Conservation (phyloP, 2,329 filamentous ascomycete species). For the Cladosporium sp. region DNA sequence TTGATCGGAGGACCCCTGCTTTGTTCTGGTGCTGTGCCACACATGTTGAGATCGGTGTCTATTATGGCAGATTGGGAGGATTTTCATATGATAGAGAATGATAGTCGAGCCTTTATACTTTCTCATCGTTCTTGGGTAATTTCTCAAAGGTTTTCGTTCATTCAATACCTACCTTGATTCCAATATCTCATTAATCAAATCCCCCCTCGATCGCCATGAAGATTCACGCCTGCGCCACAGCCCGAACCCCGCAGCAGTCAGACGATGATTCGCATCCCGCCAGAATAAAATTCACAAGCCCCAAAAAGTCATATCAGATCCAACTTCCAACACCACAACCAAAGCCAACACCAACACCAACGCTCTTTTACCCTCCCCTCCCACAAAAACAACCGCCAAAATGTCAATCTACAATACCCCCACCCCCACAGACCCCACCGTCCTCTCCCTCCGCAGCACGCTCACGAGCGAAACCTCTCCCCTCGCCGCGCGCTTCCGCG, state of each 20-base stretch:
- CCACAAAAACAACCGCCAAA: slow-evolving; percentile 24
- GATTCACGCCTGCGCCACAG: neutral
- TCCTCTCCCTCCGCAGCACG: slow-evolving; percentile 64
- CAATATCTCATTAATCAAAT: too few species aligned
- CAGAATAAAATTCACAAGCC: neutral
- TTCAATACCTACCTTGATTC: too few species aligned
- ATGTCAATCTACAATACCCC: slow-evolving; percentile 27
- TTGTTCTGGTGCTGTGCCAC: too few species aligned
- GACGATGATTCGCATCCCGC: neutral
- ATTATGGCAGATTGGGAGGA: too few species aligned
- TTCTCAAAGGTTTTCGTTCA: too few species aligned
- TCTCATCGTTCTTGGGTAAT: too few species aligned
- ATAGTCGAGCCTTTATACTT: too few species aligned
- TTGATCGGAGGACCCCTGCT: too few species aligned
- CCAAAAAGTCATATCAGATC: neutral
- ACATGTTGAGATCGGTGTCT: too few species aligned
- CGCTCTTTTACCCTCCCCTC: too few species aligned
- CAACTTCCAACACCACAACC: neutral
- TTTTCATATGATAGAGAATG: too few species aligned
- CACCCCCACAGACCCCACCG: slow-evolving; percentile 38
- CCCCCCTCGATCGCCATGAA: slow-evolving; percentile 54
- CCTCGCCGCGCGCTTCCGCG: slow-evolving; percentile 85
- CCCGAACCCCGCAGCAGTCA: slow-evolving; percentile 10
- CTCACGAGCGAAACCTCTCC: slow-evolving; percentile 76
- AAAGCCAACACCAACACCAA: neutral